Conservation (phyloP, 805 yeast species). For the Metschnikowia henanensis region DNA sequence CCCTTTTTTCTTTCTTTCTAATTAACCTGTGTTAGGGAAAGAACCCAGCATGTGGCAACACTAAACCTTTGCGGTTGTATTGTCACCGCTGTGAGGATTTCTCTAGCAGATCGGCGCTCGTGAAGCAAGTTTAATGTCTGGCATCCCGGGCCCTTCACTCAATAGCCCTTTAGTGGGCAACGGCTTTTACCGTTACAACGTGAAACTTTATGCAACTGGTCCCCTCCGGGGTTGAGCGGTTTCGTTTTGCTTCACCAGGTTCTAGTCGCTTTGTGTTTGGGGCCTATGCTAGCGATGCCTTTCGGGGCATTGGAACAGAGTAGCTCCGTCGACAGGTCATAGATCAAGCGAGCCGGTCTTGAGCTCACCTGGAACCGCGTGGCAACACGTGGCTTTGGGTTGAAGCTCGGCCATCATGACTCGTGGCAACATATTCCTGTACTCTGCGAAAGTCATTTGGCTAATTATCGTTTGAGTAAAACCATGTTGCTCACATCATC, state of each 20-base stretch:
- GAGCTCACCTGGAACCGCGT: slow-evolving; percentile 50
- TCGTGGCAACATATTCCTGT: slow-evolving; percentile 98
- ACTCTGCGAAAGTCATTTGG: slow-evolving; percentile 91
- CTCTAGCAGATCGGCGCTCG: slow-evolving; percentile 72
- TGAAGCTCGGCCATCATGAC: slow-evolving; percentile 65
- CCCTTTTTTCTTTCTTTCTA: background rate
- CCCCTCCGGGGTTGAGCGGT: slow-evolving; percentile 58
- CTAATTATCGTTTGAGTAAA: slow-evolving; percentile 98
- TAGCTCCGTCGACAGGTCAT: slow-evolving; percentile 98
- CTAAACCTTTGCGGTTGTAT: slow-evolving; percentile 34
- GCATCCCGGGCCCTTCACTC: slow-evolving; percentile 53
- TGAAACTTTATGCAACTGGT: slow-evolving; percentile 27
- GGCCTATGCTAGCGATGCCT: slow-evolving; percentile 17
- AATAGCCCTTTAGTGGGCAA: slow-evolving; percentile 21
- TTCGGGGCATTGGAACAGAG: slow-evolving; percentile 62
- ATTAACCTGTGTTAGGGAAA: slow-evolving; percentile 43
- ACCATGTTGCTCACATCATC: slow-evolving; percentile 99
- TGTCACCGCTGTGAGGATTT: slow-evolving; percentile 33
- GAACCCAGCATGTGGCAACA: slow-evolving; percentile 37
- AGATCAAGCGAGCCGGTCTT: slow-evolving; percentile 66
- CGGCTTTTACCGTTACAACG: slow-evolving; percentile 20
- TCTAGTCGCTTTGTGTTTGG: slow-evolving; percentile 14
- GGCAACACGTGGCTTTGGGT: slow-evolving; percentile 30
- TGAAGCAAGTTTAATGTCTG: slow-evolving; percentile 52
- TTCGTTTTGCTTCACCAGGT: slow-evolving; percentile 18